Conservation (phyloP, 1,284 basidiomycete genomes). For the Tylopilus sp. region DNA sequence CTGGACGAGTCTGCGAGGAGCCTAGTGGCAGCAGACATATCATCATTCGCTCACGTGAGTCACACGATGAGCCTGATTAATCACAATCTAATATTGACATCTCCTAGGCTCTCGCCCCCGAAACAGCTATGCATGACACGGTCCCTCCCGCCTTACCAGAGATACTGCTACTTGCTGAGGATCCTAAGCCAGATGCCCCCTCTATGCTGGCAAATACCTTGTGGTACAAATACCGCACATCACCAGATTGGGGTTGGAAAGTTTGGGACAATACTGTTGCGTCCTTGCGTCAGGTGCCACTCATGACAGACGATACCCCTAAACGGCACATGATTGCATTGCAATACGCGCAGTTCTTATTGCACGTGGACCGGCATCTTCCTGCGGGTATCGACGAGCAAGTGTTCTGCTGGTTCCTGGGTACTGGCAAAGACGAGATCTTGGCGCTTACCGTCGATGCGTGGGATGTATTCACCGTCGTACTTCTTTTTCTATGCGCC, state of each 20-base stretch:
- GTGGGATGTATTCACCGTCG: slow-evolving; percentile 73
- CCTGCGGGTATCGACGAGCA: slow-evolving; percentile 75
- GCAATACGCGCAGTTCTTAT: slow-evolving; percentile 75
- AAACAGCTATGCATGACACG: slow-evolving; percentile 56
- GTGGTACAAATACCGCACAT: slow-evolving; percentile 82
- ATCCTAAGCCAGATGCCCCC: slow-evolving; percentile 62
- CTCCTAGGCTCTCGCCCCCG: slow-evolving; percentile 57
- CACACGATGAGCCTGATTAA: no score
- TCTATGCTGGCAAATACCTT: slow-evolving; percentile 79
- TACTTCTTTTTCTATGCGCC: slow-evolving; percentile 75
- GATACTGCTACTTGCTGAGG: slow-evolving; percentile 71
- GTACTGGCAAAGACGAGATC: slow-evolving; percentile 71
- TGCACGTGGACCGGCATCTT: slow-evolving; percentile 79
- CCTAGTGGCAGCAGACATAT: no score
- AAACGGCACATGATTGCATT: slow-evolving; percentile 63
- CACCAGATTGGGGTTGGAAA: slow-evolving; percentile 78
- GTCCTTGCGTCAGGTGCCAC: slow-evolving; percentile 72
- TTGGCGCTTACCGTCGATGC: slow-evolving; percentile 64
- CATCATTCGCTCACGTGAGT: no score
- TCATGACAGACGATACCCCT: slow-evolving; percentile 60
- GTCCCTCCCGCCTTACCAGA: slow-evolving; percentile 74
- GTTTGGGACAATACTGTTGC: slow-evolving; percentile 85
- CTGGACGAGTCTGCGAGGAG: slow-evolving; percentile 62
- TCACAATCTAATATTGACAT: no score
- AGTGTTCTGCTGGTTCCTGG: slow-evolving; percentile 75